Base-by-base conservation (phyloP, 2,329 filamentous ascomycete genomes). In the Neofusicoccum cordaticola region DNA sequence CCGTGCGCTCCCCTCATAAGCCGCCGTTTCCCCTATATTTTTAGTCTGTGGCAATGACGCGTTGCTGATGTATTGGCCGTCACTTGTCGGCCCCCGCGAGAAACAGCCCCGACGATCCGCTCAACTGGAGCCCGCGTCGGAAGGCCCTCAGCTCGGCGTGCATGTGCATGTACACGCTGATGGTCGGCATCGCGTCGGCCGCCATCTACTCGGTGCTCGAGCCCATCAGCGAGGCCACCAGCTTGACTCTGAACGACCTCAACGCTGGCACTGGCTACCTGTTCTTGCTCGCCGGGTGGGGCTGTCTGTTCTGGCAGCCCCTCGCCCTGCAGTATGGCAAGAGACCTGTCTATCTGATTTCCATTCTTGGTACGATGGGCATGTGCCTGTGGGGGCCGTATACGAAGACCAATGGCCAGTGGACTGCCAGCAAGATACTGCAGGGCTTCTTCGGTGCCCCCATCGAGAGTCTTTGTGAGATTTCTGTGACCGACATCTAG, bases 301-400 rank as follows among this genome's bases (percentile, higher is more conserved):
- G 81, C 0, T 79, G 80, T 67, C 70, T 85, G 2, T 73, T 85
- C 47, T 84, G 81, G 79, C 83, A 85, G 67, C 82, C 84, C 2
- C 69, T 85, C 35, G 83, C 83, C 0, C 70, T 85, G 17, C 80
- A 81, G 53, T 84, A 82, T 66, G 84, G 84, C n/a, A 80, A 83
- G 63, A 76, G 83, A 4, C 75, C 78, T 1, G 78, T 81, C 1
- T 85, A 84, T 63, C 70, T 84, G 2, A 69, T 81, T 39, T 80
- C 78, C 1, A 76, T 76, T 2, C 67, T 79, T 3, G 76, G 76
- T 15, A 77, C 76, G 5, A 74, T 80, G 27, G 65, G 41, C 44
- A 4, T 69, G 15, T 67, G 52, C 53, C 70, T 85, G 1, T 83
- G 81, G 78, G 77, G 74, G 15, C 76, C 80, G 0, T 78, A 81